Evolutionary conservation across 1,139 yeast genomes (phyloP), one percentile per base, ranked within the genome.

Genomic region (Hansenula anomala): DNA sequence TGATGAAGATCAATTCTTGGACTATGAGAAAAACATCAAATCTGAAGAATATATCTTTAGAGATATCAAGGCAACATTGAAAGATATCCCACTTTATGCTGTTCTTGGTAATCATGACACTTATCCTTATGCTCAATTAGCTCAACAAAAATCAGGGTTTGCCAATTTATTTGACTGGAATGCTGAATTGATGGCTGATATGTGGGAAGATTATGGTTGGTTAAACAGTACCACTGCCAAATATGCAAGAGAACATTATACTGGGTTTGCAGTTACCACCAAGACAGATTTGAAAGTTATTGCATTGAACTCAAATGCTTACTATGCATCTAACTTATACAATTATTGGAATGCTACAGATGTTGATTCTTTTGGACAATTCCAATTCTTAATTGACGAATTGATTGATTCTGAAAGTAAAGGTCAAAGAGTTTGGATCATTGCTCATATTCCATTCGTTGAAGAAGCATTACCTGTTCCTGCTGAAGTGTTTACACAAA

Each of bases 31-130:
- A 47, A 74, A 80, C 28, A 61, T 75, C 42, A 61, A 63, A 38
- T 78, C 80, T 15, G 88, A 82, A 58, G 66, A 67, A 36, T 59
- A 60, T 29, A 59, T 76, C 1, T 69, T 78, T 58, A 59, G 69
- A 43, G 71, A 78, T 41, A 66, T 81, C 66, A 81, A 80, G 55
- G 61, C 67, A 36, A 71, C 66, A 54, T 68, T 82, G 46, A 64
- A 69, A 12, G 64, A 73, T 39, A 59, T 76, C 14, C 82, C 87
- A 4, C 74, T 82, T 14, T 80, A 65, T 52, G 72, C 87, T 10
- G 77, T 75, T 25, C 62, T 82, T 49, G 89, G 90, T 15, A 81
- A 81, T 57, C 89, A 82, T 56, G 89, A 82, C 52, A 75, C 82
- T 16, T 81, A 73, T 66, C 89, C 89, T n/a, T 80, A 78, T 52